Evolutionary conservation across 306 rosid genomes (phyloP).

Genomic region (Astragalus glycyphyllos): DNA sequence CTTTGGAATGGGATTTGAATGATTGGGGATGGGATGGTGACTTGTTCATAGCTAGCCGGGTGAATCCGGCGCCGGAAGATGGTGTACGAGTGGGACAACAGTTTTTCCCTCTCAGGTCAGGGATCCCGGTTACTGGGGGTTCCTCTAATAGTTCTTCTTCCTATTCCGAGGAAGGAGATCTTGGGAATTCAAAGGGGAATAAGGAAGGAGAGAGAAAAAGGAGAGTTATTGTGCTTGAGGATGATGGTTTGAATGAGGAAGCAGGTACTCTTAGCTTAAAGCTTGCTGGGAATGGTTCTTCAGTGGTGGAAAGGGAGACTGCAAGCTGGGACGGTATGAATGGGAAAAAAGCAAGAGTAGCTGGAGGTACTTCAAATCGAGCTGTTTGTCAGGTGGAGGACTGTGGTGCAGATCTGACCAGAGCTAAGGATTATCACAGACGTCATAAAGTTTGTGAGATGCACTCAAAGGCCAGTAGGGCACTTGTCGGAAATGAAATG

Average conservation of each 20-base stretch:
- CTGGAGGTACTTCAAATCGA: slow-evolving; percentile 63
- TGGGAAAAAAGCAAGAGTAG: slow-evolving; percentile 74
- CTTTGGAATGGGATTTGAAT: slow-evolving; percentile 77
- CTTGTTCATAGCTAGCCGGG: slow-evolving; percentile 71
- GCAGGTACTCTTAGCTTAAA: slow-evolving; percentile 63
- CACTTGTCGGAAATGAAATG: slow-evolving; percentile 79
- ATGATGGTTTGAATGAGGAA: slow-evolving; percentile 61
- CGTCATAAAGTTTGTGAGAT: slow-evolving; percentile 92
- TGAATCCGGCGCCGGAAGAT: slow-evolving; percentile 56
- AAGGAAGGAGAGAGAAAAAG: slow-evolving; percentile 79
- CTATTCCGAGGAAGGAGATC: slow-evolving; percentile 73
- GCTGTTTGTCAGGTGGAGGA: slow-evolving; percentile 95
- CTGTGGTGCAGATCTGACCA: slow-evolving; percentile 83
- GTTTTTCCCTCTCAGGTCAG: slow-evolving; percentile 61
- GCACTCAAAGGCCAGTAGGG: slow-evolving; percentile 89
- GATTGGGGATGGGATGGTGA: slow-evolving; percentile 92
- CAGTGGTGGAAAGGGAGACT: slow-evolving; percentile 55
- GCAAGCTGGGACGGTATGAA: slow-evolving; percentile 60
- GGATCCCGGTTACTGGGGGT: slow-evolving; percentile 56
- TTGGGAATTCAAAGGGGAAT: slow-evolving; percentile 49
- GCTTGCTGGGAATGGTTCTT: slow-evolving; percentile 66
- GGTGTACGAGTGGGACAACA: slow-evolving; percentile 58
- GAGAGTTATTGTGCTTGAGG: slow-evolving; percentile 65
- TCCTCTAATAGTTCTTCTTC: slow-evolving; percentile 82
- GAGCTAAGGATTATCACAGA: slow-evolving; percentile 83